These are phyloP conservation scores for Trichoderma sp. DNA, from an alignment of 2,329 filamentous ascomycete species.

Conservation along the genomic window DNA sequence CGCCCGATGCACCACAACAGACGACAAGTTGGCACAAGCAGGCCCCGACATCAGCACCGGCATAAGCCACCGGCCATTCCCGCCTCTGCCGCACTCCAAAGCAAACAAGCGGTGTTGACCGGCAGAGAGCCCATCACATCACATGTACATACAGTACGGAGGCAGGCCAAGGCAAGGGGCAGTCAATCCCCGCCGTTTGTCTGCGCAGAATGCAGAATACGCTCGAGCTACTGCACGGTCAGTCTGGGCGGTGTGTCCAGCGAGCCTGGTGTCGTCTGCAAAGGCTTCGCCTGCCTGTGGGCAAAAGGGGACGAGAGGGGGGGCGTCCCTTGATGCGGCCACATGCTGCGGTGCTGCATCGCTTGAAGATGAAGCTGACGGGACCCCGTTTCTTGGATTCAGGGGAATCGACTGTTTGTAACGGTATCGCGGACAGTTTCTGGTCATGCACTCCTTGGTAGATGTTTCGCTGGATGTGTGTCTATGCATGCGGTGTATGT, in stretches of 20 bases:
- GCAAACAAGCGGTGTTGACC: conserved; percentile 10
- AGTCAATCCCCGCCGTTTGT: background rate
- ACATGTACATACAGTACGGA: no score
- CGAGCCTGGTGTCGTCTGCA: conserved; percentile 10
- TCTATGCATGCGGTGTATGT: no score
- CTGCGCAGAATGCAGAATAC: background rate
- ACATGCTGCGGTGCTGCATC: conserved; percentile 9
- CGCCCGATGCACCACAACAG: conserved; percentile 4
- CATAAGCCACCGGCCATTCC: background rate
- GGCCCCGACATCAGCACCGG: background rate
- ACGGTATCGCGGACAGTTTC: background rate
- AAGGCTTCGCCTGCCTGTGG: conserved; percentile 21
- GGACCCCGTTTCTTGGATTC: background rate
- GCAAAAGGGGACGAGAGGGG: background rate
- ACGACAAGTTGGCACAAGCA: background rate
- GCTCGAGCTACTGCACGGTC: conserved; percentile 16
- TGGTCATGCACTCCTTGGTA: no score
- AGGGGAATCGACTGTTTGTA: background rate
- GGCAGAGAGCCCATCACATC: no score
- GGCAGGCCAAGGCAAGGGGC: background rate
- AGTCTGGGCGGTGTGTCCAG: conserved; percentile 1
- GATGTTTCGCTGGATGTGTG: no score
- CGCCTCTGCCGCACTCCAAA: background rate
- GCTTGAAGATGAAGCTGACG: background rate
- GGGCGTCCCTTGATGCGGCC: conserved; percentile 8